Evolutionary conservation across 805 yeast species (phyloP), one percentile per base, ranked within the genome.

Genomic region (Brettanomyces nanus): DNA sequence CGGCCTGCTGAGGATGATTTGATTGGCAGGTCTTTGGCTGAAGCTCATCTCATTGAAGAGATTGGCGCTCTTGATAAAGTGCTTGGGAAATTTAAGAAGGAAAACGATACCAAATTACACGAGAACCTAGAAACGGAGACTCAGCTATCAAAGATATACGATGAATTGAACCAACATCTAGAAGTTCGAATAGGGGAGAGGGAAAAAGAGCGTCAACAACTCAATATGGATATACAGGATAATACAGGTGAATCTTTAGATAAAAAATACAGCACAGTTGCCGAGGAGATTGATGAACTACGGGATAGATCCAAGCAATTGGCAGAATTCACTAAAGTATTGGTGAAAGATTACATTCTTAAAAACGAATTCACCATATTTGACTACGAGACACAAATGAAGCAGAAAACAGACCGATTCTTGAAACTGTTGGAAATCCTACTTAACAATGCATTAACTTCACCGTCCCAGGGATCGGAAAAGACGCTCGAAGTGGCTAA

Each of bases 371-470:
- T 55, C 27, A 42, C 47, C 15, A 41, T 55, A 4, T 52, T 51
- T 35, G 43, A 42, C 29, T 25, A 41, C 22, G 46, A 41, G 7
- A 45, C 45, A 17, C 49, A 48, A 10, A 30, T 51, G 9, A 44
- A 39, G 18, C 40, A 44, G 17, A 49, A 45, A 25, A 54, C 50
- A 26, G 37, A 46, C 3, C 45, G 41, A 19, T 52, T 53, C 23
- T 44, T 58, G n/a, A 51, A 51, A 23, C 38, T 61, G 13, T 32
- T 61, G 15, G 63, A 61, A 39, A 44, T 49, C 3, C 41, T 61
- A 20, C 43, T 61, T 15, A 61, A 61, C 39, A 53, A 59, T 27
- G 40, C 56, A 9, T 44, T 54, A n/a, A 39, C 42, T 2, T 45
- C 34, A 14, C 34, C 45, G 14, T 33, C 37, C 14, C 40, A 29